These are phyloP conservation scores for Fallopia convolvulus DNA, from an alignment of 148 eudicot genomes.

Conservation along the genomic window DNA sequence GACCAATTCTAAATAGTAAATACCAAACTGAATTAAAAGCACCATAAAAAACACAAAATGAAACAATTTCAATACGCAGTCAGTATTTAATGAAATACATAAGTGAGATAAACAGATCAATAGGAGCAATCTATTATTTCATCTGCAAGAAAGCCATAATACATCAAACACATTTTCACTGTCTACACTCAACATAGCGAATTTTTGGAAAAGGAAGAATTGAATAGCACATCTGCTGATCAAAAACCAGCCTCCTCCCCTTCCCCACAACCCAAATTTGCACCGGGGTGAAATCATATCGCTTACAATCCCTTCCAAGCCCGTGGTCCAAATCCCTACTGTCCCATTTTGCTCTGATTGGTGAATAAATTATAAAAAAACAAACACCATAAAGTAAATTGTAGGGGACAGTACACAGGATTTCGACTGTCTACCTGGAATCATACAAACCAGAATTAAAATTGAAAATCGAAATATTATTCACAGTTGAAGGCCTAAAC, in stretches of 20 bases:
- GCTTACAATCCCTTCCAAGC: not conserved
- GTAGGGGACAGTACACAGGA: not conserved
- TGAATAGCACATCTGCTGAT: not conserved
- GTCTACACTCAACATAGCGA: not conserved
- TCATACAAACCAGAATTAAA: slow-evolving; percentile 40
- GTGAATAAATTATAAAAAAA: not conserved
- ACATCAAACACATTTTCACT: not conserved
- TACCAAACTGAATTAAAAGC: too few relatives aligned
- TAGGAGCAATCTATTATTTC: too few relatives aligned
- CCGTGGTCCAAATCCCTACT: not conserved
- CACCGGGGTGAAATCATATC: not conserved
- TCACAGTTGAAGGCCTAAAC: slow-evolving; percentile 71
- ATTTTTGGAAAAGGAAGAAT: not conserved
- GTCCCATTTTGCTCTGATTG: not conserved
- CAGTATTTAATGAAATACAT: too few relatives aligned
- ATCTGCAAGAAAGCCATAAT: not conserved
- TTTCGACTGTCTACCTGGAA: not conserved
- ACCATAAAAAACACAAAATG: too few relatives aligned
- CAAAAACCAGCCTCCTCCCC: not conserved
- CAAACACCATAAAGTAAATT: not conserved
- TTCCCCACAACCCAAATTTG: not conserved
- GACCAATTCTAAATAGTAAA: too few relatives aligned
- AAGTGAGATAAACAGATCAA: too few relatives aligned
- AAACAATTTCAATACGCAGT: too few relatives aligned
- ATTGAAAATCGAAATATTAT: slow-evolving; percentile 43